These are phyloP conservation scores for Apiotrichum veenhuisii DNA, from an alignment of 1,284 basidiomycete genomes.

Conservation along the genomic window DNA sequence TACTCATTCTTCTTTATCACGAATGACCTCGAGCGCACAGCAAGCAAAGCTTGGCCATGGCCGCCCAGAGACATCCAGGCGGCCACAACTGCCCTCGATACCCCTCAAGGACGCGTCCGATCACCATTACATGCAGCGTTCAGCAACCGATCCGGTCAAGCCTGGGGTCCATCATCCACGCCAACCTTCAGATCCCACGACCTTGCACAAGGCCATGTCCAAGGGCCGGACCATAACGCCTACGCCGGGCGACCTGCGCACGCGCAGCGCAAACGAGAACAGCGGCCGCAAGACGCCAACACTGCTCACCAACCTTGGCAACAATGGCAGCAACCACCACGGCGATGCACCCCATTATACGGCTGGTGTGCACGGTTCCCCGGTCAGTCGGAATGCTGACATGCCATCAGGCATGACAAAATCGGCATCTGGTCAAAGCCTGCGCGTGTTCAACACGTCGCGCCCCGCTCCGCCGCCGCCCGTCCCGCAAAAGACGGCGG, in stretches of 20 bases:
- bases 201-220: not conserved
- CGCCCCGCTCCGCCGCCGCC: not conserved
- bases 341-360: not conserved
- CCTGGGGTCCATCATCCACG: not conserved
- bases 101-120: constrained; percentile 23
- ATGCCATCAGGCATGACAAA: not conserved
- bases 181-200: not conserved
- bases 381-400: not conserved
- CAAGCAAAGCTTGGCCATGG: constrained; percentile 1
- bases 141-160: constrained; percentile 3
- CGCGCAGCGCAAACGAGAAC: not conserved
- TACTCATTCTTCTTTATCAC: not conserved
- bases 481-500: not conserved
- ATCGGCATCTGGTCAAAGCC: not conserved
- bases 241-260: not conserved
- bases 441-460: not conserved
- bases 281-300: not conserved
- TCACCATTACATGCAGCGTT: constrained; percentile 1
- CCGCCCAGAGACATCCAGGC: constrained; percentile 4
- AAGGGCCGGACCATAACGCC: not conserved
- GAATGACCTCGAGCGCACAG: not conserved
- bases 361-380: too few relatives aligned
- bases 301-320: not conserved
- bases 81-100: constrained; percentile 15
- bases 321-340: constrained; percentile 17